phyloP scores from a whole-genome alignment of 108 stramenopile genomes.

The Cyclotella choctawhatcheeana region DNA sequence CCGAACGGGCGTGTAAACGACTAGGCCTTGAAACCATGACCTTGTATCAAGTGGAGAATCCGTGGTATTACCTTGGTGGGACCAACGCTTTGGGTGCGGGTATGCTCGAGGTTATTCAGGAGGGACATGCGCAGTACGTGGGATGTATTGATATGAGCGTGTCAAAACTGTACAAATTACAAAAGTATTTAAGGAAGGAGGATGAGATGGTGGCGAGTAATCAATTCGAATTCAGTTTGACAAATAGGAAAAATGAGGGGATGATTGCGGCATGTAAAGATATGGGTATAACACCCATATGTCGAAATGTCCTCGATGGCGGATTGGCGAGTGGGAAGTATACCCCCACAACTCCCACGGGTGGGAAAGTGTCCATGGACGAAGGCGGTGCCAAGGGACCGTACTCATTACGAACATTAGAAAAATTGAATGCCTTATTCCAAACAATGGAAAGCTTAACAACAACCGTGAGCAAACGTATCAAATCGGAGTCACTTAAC shows the following conservation, averaged over 20 bases:
- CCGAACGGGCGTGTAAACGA: constrained; percentile 59
- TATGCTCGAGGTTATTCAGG: constrained; percentile 47
- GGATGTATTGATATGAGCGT: constrained; percentile 51
- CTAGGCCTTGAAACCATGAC: constrained; percentile 58
- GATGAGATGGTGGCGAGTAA: constrained; percentile 54
- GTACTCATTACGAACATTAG: constrained; percentile 64
- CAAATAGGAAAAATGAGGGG: constrained; percentile 65
- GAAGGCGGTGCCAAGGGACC: constrained; percentile 51
- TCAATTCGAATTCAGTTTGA: constrained; percentile 85
- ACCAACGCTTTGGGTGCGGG: constrained; percentile 52
- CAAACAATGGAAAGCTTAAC: constrained; percentile 61
- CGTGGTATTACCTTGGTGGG: constrained; percentile 71
- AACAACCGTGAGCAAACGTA: constrained; percentile 61
- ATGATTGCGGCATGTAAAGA: constrained; percentile 83
- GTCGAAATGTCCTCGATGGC: constrained; percentile 73
- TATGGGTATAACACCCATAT: constrained; percentile 77
- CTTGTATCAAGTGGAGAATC: constrained; percentile 68
- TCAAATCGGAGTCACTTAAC: constrained; percentile 37
- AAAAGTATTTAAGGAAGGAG: constrained; percentile 25
- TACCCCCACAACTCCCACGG: constrained; percentile 82
- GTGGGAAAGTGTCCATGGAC: constrained; percentile 62
- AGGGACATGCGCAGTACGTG: constrained; percentile 49
- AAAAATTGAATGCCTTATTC: constrained; percentile 76
- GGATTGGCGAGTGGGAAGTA: constrained; percentile 82
- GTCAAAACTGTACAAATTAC: constrained; percentile 44